phyloP scores from a whole-genome alignment of 2,329 filamentous ascomycete genomes.

The Alternaria atra region DNA sequence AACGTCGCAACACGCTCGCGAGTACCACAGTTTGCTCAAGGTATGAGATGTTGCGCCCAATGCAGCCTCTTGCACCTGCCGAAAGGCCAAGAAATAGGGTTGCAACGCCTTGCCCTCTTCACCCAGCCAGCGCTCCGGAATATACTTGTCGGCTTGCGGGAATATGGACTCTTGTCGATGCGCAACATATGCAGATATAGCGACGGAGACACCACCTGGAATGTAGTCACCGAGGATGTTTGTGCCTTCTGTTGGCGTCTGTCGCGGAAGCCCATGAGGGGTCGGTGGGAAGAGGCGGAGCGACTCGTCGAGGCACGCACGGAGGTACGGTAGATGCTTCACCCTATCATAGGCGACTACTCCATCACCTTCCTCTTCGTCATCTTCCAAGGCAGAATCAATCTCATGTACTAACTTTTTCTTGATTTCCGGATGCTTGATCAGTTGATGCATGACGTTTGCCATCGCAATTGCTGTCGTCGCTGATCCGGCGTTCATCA shows the following conservation, averaged over 20 bases:
- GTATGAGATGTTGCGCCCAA: constrained; percentile 44
- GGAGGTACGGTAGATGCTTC: constrained; percentile 46
- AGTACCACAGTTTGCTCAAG: constrained; percentile 45
- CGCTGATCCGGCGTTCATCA: constrained; percentile 60
- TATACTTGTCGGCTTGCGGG: constrained; percentile 41
- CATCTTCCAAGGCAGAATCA: constrained; percentile 38
- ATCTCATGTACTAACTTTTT: constrained; percentile 37
- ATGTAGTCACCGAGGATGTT: constrained; percentile 41
- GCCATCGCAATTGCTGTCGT: constrained; percentile 64
- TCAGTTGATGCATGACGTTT: constrained; percentile 63
- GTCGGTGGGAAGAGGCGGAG: constrained; percentile 59
- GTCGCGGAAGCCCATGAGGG: constrained; percentile 50
- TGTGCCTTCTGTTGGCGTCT: constrained; percentile 41
- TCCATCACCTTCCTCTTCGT: constrained; percentile 36
- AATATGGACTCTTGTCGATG: constrained; percentile 46
- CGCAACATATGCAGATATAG: constrained; percentile 60
- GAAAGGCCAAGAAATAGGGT: constrained; percentile 44
- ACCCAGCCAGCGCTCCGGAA: constrained; percentile 51
- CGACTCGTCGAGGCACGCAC: constrained; percentile 57
- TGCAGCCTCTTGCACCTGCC: constrained; percentile 40
- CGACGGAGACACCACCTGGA: constrained; percentile 36
- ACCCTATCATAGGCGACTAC: constrained; percentile 41
- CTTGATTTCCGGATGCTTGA: constrained; percentile 56
- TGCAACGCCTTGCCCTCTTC: constrained; percentile 43
- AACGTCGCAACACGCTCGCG: constrained; percentile 48